Evolutionary conservation across 768 basidiomycete genomes (phyloP).

Genomic region (Pholiota conissans): DNA sequence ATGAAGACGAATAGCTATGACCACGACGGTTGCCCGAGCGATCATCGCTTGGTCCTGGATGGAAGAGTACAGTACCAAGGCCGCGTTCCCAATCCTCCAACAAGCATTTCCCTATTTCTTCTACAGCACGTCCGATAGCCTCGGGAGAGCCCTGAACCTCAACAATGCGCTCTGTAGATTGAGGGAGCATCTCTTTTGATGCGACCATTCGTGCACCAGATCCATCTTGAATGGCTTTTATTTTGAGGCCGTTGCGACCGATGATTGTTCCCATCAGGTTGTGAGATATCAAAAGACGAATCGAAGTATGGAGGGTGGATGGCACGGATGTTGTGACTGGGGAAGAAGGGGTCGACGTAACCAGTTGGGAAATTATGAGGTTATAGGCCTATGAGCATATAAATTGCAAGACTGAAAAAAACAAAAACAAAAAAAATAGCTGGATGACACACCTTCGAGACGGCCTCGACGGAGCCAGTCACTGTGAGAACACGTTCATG

Average conservation of each 20-base stretch:
- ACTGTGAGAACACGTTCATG: conserved; percentile 97
- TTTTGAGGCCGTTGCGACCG: conserved; percentile 94
- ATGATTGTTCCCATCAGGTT: conserved; percentile 99
- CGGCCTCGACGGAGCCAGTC: conserved; percentile 87
- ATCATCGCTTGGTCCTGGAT: conserved; percentile 86
- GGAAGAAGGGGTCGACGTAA: conserved; percentile 76
- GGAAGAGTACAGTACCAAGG: conserved; percentile 91
- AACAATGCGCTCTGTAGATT: conserved; percentile 98
- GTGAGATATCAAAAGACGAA: conserved; percentile 97
- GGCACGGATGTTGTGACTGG: conserved; percentile 67
- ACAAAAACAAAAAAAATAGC: conserved; percentile 13
- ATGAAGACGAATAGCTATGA: conserved; percentile 50
- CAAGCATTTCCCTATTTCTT: conserved; percentile 94
- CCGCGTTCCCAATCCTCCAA: conserved; percentile 97
- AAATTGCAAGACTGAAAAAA: too few species aligned
- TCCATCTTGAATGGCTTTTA: conserved; percentile 96
- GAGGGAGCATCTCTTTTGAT: conserved; percentile 98
- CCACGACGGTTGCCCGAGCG: conserved; percentile 53
- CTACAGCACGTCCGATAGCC: conserved; percentile 88
- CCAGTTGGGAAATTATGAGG: conserved; percentile 90
- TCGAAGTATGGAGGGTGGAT: conserved; percentile 78
- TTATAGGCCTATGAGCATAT: too few species aligned
- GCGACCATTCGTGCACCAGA: conserved; percentile 99
- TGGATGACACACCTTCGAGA: conserved; percentile 68
- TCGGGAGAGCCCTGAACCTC: conserved; percentile 96